These are phyloP conservation scores for Phytophthora podocarpi DNA, from an alignment of 352 stramenopile species.

Conservation along the genomic window DNA sequence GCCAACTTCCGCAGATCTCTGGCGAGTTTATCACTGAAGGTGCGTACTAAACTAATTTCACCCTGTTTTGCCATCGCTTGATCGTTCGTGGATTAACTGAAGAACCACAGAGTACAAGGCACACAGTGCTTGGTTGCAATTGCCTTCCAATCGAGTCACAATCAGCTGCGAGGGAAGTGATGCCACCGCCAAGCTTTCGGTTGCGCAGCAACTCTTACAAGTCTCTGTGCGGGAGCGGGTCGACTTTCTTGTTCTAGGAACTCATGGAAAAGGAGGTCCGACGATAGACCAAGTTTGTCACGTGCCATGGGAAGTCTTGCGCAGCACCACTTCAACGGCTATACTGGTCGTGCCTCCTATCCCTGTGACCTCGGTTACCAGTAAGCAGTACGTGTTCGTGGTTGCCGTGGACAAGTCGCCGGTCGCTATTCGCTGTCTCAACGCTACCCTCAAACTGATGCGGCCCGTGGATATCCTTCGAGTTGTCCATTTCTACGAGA, in stretches of 20 bases:
- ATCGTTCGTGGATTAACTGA: not conserved
- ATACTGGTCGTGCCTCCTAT: constrained; percentile 52
- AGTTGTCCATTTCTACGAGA: constrained; percentile 70
- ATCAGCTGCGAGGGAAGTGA: constrained; percentile 37
- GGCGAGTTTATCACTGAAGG: constrained; percentile 62
- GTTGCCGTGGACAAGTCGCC: constrained; percentile 52
- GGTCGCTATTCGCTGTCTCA: constrained; percentile 37
- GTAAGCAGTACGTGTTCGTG: constrained; percentile 56
- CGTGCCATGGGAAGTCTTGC: constrained; percentile 56
- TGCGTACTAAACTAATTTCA: too few species aligned
- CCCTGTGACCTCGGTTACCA: constrained; percentile 50
- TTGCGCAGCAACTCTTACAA: constrained; percentile 47
- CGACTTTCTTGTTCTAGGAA: constrained; percentile 63
- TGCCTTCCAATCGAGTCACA: constrained; percentile 47
- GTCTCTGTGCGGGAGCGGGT: constrained; percentile 21
- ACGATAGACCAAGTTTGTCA: constrained; percentile 62
- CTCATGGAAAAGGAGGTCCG: constrained; percentile 64
- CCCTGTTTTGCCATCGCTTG: too few species aligned
- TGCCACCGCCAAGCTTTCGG: constrained; percentile 19
- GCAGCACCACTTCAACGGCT: constrained; percentile 18
- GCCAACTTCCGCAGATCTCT: constrained; percentile 65
- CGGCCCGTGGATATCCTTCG: constrained; percentile 44
- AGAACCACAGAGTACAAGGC: constrained; percentile 53
- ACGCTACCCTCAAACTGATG: constrained; percentile 65
- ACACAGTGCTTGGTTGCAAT: constrained; percentile 44